A percentile compares a stretch with the other conserved stretches of the same genome.
Conservation (phyloP, 2,329 filamentous ascomycete species). For the Didymella glomerata region DNA sequence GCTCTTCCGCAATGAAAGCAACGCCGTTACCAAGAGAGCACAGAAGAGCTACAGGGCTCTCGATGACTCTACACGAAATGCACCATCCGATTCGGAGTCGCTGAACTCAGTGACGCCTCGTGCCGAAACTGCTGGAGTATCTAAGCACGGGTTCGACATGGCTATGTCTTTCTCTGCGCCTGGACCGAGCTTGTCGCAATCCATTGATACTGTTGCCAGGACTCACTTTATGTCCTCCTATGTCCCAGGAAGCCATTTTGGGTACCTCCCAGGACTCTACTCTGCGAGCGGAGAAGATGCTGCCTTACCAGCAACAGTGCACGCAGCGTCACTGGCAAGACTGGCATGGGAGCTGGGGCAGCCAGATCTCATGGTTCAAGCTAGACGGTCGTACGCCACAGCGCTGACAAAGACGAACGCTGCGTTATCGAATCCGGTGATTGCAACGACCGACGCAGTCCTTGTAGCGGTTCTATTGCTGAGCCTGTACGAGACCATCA, state of each 20-base stretch:
- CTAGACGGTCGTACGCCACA: slow-evolving; percentile 19
- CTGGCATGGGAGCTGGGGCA: slow-evolving; percentile 20
- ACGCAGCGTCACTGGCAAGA: slow-evolving; percentile 24
- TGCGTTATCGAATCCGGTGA: slow-evolving; percentile 13
- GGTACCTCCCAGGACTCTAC: slow-evolving; percentile 26
- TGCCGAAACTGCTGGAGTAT: not conserved
- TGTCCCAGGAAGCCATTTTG: slow-evolving; percentile 30
- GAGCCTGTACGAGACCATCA: slow-evolving; percentile 28
- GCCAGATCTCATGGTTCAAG: slow-evolving; percentile 12
- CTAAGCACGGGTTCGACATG: no score
- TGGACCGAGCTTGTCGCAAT: slow-evolving; percentile 4
- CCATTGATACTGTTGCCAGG: slow-evolving; percentile 17
- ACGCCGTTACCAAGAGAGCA: slow-evolving; percentile 21
- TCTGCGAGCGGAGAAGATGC: not conserved
- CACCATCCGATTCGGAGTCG: not conserved
- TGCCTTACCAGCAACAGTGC: slow-evolving; percentile 16
- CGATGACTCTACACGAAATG: not conserved
- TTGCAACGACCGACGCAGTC: slow-evolving; percentile 20
- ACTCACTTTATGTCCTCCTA: slow-evolving; percentile 29
- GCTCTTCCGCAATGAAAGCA: slow-evolving; percentile 27
- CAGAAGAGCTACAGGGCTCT: slow-evolving; percentile 16
- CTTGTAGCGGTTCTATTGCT: slow-evolving; percentile 29
- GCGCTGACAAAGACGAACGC: slow-evolving; percentile 24
- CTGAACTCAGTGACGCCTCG: no score
- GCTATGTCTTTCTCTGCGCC: not conserved